Base-by-base conservation (phyloP, 768 basidiomycete genomes). In the Pulveroboletus sp. region DNA sequence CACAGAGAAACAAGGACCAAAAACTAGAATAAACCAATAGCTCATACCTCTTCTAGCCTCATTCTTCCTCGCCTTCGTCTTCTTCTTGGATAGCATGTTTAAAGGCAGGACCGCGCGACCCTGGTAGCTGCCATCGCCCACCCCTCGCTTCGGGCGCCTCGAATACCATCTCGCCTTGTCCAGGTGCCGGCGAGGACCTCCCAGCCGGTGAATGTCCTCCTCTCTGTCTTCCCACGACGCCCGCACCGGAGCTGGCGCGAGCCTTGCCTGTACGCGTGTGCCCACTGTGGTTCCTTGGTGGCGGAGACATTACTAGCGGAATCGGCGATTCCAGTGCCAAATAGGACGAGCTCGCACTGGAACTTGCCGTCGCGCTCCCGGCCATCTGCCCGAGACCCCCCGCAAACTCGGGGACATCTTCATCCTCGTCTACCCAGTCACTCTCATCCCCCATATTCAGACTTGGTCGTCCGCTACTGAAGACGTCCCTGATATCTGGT, bases 361-460 rank as follows among this genome's bases (percentile, higher is more conserved):
- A 55, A 20, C 58, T 62, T 31, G 58, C 50, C 21, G 70, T 59
- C 11, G 65, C 58, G 16, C 62, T 59, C 35, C 62, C 55, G 10
- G 66, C 62, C 52, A 67, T 65, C 34, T 93, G 90, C 0, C 90
- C 90, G 25, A 93, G 65, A 6, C 90, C 90, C 40, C 88, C 89
- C 13, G 81, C 84, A 69, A 89, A 91, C 21, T 79, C 73, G 8
- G 82, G 70, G 17, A 68, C 67, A 57, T 90, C 87, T 7, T 91
- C 90, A 35, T 93, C 90, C 57, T 90, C 87, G 58, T 92, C 90
- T 13, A 90, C 85, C 90, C 90, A 92, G 54, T 91, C 89, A 39
- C 84, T 85, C 57, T 92, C 90, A 58, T 90, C 90, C 8, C 86
- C 85, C 43, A 76, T 64, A 56, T 59, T 79, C 36, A 79, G 53